Base-by-base conservation (phyloP, 768 basidiomycete genomes). In the Rhizopogon roseolus region DNA sequence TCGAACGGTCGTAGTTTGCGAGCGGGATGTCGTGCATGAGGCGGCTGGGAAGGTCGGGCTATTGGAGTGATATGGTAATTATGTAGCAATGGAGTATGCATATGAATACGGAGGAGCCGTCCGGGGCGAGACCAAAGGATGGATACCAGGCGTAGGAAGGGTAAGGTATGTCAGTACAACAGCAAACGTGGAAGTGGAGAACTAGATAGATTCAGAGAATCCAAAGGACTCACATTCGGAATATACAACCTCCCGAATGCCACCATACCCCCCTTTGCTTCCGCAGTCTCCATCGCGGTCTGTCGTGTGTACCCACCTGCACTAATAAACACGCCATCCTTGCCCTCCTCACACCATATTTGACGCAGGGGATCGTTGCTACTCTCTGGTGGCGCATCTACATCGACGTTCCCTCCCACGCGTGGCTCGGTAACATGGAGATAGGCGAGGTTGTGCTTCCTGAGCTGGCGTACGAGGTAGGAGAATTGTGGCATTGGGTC, bases 381-480 rank as follows among this genome's bases (percentile, higher is more conserved):
- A 41, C 67, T 59, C 4, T 52, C 54, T 0, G 37, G 59, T 4
- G 51, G 39, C 17, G 27, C 32, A 5, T 2, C 49, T 7, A 40
- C 39, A 16, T 48, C 62, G 10, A 45, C 39, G 19, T 7, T 27
- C 13, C 62, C 58, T 8, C 58, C 16, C 2, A 62, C 50, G 19
- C 66, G 60, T 19, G 73, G 64, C 57, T 77, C 73, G 25, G 67
- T 60, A 46, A 73, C 46, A 59, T 77, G 75, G 6, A 79, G 52
- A 62, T 80, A 79, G 5, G 76, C 75, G 6, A 80, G 61, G 16
- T 66, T 49, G 10, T 53, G 51, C 3, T 58, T 49, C 11, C 58
- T 58, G 42, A 77, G 52, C 2, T 64, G 37, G 2, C 52, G 45
- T 42, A 68, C 66, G 16, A 75, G 52, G 60, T 73, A 66, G 1